Base-by-base conservation (phyloP, 345 rosid genomes). In the Corymbia maculata region DNA sequence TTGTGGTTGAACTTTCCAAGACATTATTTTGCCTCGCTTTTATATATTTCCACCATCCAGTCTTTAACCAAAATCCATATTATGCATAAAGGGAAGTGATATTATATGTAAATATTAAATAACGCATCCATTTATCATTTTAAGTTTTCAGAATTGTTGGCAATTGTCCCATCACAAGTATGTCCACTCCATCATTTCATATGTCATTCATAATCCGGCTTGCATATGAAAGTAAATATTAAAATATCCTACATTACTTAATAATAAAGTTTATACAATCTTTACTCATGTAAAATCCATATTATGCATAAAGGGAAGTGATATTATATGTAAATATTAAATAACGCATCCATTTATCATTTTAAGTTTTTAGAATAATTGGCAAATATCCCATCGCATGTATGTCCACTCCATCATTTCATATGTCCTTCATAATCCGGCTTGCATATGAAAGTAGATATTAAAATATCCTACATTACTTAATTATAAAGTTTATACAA, bases 71-170 rank as follows among this genome's bases (percentile, higher is more conserved):
- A 42, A 75, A 75, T 75, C 6, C 1, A 42, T 4, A 12, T 11
- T 75, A 42, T 19, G 13, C 4, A 0, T 36, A 11, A 44, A 70
- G 21, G 82, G 82, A 75, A 75, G 28, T 75, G 49, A 7, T 42
- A 6, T 8, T 42, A 14, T 19, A 75, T 5, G 42, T 19, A 45
- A 36, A 3, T 36, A 36, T 42, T 75, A 75, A 36, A 19, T 10
- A 1, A 2, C 4, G 2, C 6, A 1, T 75, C 3, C 8, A 75
- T 9, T 2, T 1, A 11, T 19, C 49, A 36, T 19, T 4, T 10
- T 75, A 36, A 75, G 24, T 11, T 75, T 75, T 0, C 36, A 42
- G 12, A 19, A 75, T 1, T 9, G 4, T 70, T 36, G 12, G 13
- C 13, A 19, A 2, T 36, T 2, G 26, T 70, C 47, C 36, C 3